A percentile compares a stretch with the other conserved stretches of the same genome.
Conservation (phyloP, 139 green algal genomes). For the Chlorella sp. region DNA sequence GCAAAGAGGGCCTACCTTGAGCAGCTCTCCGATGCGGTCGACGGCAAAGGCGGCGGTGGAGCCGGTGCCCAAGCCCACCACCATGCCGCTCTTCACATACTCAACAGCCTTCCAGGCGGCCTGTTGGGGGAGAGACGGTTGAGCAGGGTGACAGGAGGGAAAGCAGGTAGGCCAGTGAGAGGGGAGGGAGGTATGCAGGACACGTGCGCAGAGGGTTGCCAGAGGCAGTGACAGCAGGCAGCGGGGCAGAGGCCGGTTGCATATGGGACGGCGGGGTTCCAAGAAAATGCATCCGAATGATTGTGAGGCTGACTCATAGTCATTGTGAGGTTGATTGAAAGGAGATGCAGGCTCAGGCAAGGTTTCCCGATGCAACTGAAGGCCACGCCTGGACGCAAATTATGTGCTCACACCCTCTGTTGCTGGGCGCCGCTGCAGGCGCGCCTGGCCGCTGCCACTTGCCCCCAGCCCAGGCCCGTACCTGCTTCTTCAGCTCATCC, state of each 20-base stretch:
- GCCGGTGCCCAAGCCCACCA: conserved; percentile 96
- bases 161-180: neutral
- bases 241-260: neutral
- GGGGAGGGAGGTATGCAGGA: neutral
- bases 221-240: neutral
- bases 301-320: too few species aligned
- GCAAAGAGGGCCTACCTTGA: conserved; percentile 60
- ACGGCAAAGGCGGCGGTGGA: conserved; percentile 99
- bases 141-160: neutral
- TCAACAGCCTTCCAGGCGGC: conserved; percentile 96
- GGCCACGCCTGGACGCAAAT: too few species aligned
- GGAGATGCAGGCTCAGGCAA: too few species aligned
- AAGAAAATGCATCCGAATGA: too few species aligned
- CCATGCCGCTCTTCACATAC: conserved; percentile 97
- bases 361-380: too few species aligned
- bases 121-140: conserved; percentile 62
- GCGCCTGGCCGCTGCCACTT: neutral
- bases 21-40: conserved; percentile 93
- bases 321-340: too few species aligned
- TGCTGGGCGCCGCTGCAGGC: neutral
- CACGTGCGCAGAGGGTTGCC: neutral
- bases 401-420: too few species aligned
- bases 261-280: too few species aligned
- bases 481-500: conserved; percentile 94
- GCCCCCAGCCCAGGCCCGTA: neutral